Conservation (phyloP, 768 basidiomycete genomes). For the Mycena pura region DNA sequence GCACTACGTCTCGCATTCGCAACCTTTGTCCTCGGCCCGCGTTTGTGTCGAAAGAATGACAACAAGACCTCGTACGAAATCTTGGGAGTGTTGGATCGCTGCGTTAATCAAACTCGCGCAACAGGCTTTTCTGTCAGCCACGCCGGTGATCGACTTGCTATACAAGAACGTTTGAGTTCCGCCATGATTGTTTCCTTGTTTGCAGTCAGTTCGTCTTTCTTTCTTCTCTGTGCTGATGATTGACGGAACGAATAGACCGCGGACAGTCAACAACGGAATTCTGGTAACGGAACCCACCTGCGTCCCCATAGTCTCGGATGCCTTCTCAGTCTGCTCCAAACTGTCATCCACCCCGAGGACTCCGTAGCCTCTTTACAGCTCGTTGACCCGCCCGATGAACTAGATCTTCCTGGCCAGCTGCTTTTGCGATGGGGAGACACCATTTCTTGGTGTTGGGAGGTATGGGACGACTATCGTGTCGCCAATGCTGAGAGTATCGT, state of each 20-base stretch:
- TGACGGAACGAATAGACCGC: slow-evolving; percentile 28
- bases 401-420: slow-evolving; percentile 54
- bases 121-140: slow-evolving; percentile 22
- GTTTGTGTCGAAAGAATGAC: slow-evolving; percentile 35
- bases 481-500: slow-evolving; percentile 57
- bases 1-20: slow-evolving; percentile 63
- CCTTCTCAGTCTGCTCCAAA: slow-evolving; percentile 52
- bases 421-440: slow-evolving; percentile 65
- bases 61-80: slow-evolving; percentile 18
- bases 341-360: slow-evolving; percentile 41
- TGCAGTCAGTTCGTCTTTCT: slow-evolving; percentile 37
- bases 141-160: slow-evolving; percentile 25
- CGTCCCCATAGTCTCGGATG: slow-evolving; percentile 55
- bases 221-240: background rate
- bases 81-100: slow-evolving; percentile 26
- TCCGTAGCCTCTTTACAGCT: slow-evolving; percentile 24
- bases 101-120: slow-evolving; percentile 20
- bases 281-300: slow-evolving; percentile 32
- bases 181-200: slow-evolving; percentile 52
- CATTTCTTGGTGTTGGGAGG: slow-evolving; percentile 69
- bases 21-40: slow-evolving; percentile 58
- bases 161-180: slow-evolving; percentile 40
- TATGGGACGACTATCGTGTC: slow-evolving; percentile 62
- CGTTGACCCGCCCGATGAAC: slow-evolving; percentile 27
- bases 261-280: slow-evolving; percentile 23